Evolutionary conservation across 1,284 basidiomycete species (phyloP).

Genomic region (Amylostereum areolatum): DNA sequence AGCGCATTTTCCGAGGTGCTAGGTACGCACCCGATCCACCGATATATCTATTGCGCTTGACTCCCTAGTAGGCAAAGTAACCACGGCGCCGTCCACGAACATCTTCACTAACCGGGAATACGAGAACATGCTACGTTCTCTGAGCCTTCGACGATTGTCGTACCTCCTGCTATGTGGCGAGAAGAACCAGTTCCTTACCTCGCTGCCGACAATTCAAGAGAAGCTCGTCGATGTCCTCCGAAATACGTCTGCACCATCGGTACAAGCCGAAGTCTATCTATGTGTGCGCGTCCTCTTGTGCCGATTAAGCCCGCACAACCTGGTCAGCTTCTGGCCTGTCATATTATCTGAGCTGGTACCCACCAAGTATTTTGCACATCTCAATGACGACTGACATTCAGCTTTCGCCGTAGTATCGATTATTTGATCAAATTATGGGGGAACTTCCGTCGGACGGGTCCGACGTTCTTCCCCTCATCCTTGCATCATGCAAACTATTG

Average conservation of each 20-base stretch:
- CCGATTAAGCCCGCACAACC: constrained; percentile 86
- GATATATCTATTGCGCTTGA: neutral
- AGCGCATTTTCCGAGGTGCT: constrained; percentile 82
- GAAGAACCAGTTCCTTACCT: constrained; percentile 85
- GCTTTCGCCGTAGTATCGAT: constrained; percentile 49
- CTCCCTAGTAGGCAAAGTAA: constrained; percentile 59
- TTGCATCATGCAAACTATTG: constrained; percentile 90
- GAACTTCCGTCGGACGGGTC: constrained; percentile 70
- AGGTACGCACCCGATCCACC: constrained; percentile 36
- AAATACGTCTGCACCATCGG: constrained; percentile 74
- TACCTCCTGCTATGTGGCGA: constrained; percentile 83
- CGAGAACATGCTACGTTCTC: constrained; percentile 85
- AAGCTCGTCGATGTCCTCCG: constrained; percentile 92
- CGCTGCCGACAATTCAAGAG: constrained; percentile 92
- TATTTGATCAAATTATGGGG: constrained; percentile 64
- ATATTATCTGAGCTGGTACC: constrained; percentile 87
- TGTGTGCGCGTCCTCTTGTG: constrained; percentile 90
- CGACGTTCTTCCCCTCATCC: constrained; percentile 76
- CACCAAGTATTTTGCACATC: constrained; percentile 5
- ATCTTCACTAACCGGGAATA: constrained; percentile 96
- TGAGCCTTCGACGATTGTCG: constrained; percentile 85
- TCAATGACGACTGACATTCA: constrained; percentile 8
- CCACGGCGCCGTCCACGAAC: constrained; percentile 85
- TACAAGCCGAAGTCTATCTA: constrained; percentile 92
- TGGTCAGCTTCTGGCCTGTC: constrained; percentile 97